These are phyloP conservation scores for Orychophragmus violaceus DNA, from an alignment of 345 rosid species.

Conservation along the genomic window DNA sequence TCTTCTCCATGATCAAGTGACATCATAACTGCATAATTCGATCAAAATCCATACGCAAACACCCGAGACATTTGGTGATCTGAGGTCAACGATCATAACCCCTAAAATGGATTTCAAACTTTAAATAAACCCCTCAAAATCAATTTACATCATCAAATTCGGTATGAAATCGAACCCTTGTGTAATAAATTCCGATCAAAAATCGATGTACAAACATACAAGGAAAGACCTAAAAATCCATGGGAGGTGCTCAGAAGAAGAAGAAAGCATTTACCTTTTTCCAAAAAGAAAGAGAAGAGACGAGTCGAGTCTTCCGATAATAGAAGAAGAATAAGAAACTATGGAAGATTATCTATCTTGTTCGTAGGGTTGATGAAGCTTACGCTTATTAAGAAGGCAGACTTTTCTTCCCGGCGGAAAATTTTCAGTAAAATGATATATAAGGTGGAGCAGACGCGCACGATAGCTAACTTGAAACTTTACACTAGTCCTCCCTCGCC, in stretches of 20 bases:
- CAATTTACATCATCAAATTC: background rate
- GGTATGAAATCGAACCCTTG: background rate
- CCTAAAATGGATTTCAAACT: slow-evolving; percentile 12
- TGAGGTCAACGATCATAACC: slow-evolving; percentile 28
- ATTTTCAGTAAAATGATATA: slow-evolving; percentile 17
- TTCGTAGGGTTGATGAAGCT: slow-evolving; percentile 24
- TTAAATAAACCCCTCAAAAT: background rate
- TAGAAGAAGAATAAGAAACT: background rate
- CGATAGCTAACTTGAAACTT: slow-evolving; percentile 19
- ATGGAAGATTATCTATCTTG: background rate
- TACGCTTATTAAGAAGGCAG: background rate
- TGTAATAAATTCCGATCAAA: background rate
- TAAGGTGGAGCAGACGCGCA: slow-evolving; percentile 15
- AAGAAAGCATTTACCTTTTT: slow-evolving; percentile 14
- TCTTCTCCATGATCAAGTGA: background rate
- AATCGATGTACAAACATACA: background rate
- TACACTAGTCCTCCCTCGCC: background rate
- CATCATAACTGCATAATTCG: background rate
- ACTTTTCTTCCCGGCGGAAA: slow-evolving; percentile 38
- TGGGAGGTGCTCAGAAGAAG: background rate
- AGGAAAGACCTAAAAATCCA: background rate
- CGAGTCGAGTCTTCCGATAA: background rate
- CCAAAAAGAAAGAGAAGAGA: background rate
- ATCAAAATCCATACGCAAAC: background rate
- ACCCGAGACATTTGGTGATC: background rate